These are phyloP conservation scores for Ophiocordyceps camponoti-saundersi DNA, from an alignment of 2,329 filamentous ascomycete genomes.

Conservation along the genomic window DNA sequence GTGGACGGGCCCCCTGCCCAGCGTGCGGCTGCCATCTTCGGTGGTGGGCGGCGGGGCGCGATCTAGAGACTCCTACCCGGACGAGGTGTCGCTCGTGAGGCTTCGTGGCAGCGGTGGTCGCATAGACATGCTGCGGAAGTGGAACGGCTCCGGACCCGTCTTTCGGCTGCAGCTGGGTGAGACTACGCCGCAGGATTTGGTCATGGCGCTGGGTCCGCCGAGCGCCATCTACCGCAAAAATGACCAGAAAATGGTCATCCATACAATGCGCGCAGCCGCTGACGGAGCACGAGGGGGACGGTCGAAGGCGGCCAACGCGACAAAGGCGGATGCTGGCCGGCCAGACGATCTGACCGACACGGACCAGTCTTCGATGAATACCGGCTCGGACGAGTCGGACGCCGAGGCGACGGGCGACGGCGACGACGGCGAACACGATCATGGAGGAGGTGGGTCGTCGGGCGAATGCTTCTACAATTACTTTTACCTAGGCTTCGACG, in stretches of 20 bases:
- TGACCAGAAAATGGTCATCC: conserved; percentile 76
- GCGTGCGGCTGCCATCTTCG: conserved; percentile 54
- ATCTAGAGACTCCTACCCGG: conserved; percentile 63
- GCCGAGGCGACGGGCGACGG: conserved; percentile 28
- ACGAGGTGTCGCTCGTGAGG: conserved; percentile 69
- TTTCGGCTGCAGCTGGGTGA: conserved; percentile 65
- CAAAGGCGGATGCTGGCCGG: conserved; percentile 1
- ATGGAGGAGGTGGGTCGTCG: conserved; percentile 13
- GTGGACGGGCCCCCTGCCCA: conserved; percentile 58
- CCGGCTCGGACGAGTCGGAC: conserved; percentile 49
- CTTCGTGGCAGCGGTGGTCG: conserved; percentile 57
- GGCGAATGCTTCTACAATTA: conserved; percentile 93
- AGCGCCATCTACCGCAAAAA: conserved; percentile 89
- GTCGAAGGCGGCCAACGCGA: background rate
- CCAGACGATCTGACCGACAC: conserved; percentile 49
- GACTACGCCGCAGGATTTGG: conserved; percentile 80
- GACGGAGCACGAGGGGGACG: conserved; percentile 16
- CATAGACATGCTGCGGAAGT: conserved; percentile 61
- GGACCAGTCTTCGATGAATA: conserved; percentile 58
- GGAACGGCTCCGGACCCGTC: conserved; percentile 34
- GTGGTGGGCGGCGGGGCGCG: conserved; percentile 30
- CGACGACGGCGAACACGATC: conserved; percentile 23
- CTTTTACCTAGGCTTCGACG: conserved; percentile 87
- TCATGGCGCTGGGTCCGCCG: conserved; percentile 80
- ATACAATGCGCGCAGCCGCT: conserved; percentile 43